These are phyloP conservation scores for Allomyces arbusculus DNA, from an alignment of 192 early-diverging fungal genomes.

Conservation along the genomic window DNA sequence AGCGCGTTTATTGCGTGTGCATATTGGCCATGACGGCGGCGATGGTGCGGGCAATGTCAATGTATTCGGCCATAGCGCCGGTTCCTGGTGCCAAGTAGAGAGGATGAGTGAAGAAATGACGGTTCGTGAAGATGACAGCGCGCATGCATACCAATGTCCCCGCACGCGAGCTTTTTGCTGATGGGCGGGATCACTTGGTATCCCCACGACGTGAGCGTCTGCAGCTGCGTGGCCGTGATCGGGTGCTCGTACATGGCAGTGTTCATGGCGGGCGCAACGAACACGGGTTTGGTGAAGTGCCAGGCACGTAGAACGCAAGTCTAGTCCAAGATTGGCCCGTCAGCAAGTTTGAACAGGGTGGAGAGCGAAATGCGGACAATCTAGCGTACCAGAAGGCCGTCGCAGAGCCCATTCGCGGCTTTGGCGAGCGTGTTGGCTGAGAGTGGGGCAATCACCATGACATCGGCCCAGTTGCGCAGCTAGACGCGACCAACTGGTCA, in stretches of 20 bases:
- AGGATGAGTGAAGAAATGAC: neutral
- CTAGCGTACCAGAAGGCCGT: constrained; percentile 58
- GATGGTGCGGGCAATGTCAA: constrained; percentile 22
- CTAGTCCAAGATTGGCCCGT: constrained; percentile 13
- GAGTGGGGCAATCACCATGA: constrained; percentile 70
- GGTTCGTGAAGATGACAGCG: too few species aligned
- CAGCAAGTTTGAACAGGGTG: neutral
- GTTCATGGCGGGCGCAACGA: constrained; percentile 92
- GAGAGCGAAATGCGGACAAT: neutral
- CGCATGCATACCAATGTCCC: constrained; percentile 53
- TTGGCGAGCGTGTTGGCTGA: constrained; percentile 90
- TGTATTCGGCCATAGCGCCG: constrained; percentile 76
- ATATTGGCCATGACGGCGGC: too few species aligned
- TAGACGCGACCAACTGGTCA: constrained; percentile 6
- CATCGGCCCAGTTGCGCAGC: constrained; percentile 87
- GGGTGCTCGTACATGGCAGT: constrained; percentile 93
- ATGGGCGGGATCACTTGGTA: constrained; percentile 58
- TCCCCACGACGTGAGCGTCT: constrained; percentile 18
- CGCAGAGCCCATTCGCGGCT: constrained; percentile 71
- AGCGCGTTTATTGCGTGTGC: too few species aligned
- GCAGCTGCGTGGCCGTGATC: constrained; percentile 53
- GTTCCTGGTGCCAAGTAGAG: constrained; percentile 20
- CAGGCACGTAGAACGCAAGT: constrained; percentile 81
- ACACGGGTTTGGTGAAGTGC: constrained; percentile 47
- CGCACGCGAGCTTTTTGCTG: constrained; percentile 71